Evolutionary conservation across 2,329 filamentous ascomycete species (phyloP), one percentile per base, ranked within the genome.

Genomic region (Fusarium sp.): DNA sequence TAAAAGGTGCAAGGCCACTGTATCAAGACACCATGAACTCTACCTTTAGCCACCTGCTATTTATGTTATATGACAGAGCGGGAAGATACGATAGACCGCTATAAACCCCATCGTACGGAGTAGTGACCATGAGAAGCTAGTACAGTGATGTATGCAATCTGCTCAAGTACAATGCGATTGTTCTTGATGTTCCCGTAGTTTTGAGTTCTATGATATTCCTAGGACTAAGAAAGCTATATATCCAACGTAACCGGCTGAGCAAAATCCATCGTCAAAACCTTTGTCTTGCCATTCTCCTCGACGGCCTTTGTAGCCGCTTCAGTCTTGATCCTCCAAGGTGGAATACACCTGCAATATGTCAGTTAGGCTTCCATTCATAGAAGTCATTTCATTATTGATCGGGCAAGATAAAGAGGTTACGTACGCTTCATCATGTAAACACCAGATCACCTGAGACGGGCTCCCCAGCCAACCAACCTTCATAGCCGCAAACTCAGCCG

Each of bases 341-440:
- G 57, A 2, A 60, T 54, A 1, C 36, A 60, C 25, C 45, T 59
- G 20, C 0, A 1, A 15, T 3, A 2, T 1, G 0, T 38, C 2
- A 38, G 39, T 57, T 2, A 44, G 7, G 25, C 3, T 4, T 33
- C 1, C 18, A 11, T 12, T 20, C 11, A 31, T 13, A 14, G 3
- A 5, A 14, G 13, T 14, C 5, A 13, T 10, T 27, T 18, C 12
- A 14, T 4, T 0, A 7, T 45, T 14, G 4, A 17, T 27, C 8
- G 0, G 8, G 18, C 12, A 20, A 14, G 31, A 14, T 3, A 13
- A 33, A 14, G 14, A 3, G 12, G 3, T 7, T 41, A 41, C 54
- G 0, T n/a, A 62, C 60, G 60, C 36, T 42, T 62, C 60, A 10
- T 62, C 42, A 5, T 62, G 60, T 27, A 62, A 6, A 61, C 60